Base-by-base conservation (phyloP, 805 yeast genomes). In the Lipomyces sp. region DNA sequence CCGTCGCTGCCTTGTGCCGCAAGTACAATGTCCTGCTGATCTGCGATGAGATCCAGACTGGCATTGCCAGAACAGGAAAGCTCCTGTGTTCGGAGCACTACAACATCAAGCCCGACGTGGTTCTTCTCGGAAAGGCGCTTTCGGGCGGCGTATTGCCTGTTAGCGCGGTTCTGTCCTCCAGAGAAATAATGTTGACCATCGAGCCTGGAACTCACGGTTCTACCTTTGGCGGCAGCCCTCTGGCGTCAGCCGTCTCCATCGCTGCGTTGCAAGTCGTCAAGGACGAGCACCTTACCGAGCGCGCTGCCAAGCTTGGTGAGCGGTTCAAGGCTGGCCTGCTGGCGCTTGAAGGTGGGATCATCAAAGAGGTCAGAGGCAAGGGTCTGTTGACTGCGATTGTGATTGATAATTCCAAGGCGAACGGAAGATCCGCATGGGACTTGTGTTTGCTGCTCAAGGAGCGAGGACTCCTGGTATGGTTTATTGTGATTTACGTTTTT, bases 201-300 rank as follows among this genome's bases (percentile, higher is more conserved):
- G 87, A 86, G 57, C 95, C 97, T 24, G 98, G 98, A 48, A 86
- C 96, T 29, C 98, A 91, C 71, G 98, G 98, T 45, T 90, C 97
- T 26, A 91, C 98, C 21, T 91, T 86, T 68, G 98, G 98, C 70
- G 98, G 98, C 69, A 91, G 89, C 73, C 96, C 98, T 59, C 78
- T 91, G 67, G 91, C 95, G 21, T 87, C 95, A 60, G 79, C 87
- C 49, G 96, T 88, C 19, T 93, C 97, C 55, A 82, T 87, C 67
- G 96, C 96, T 52, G 96, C 98, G 10, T 76, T 91, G 59, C 79
- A 88, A 62, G 98, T 91, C 47, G 87, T 91, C 49, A 79, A 77
- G 68, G 95, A 91, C 61, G 98, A 91, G 72, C 76, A 82, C 23
- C 77, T 91, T 64, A 89, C 83, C 36, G 86, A 86, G 65, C 81